Evolutionary conservation across 2,329 filamentous ascomycete species (phyloP), one percentile per base, ranked within the genome.

Genomic region (Cladosporium cucumerinum): DNA sequence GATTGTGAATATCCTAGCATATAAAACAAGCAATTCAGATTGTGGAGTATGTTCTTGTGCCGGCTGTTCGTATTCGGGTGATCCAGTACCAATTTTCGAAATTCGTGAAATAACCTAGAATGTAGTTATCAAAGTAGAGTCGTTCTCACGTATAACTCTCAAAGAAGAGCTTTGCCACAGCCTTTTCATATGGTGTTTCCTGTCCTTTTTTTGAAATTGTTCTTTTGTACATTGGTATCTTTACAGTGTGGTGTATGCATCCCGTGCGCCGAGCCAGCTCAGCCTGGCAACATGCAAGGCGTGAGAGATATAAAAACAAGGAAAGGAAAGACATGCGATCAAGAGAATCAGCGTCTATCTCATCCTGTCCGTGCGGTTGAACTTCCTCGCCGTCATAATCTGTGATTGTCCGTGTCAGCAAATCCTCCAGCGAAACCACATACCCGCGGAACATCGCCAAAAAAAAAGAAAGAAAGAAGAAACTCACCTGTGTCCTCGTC

Each of bases 401-500:
- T 87, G 69, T 26, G 28, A 49, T 49, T 18, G n/a, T n/a, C 23
- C 54, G 57, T 14, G 48, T 67, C 65, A 68, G 61, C 61, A 57
- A 51, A 49, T 34, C 3, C 1, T 32, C 51, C 25, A 28, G 7
- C 30, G 21, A 14, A 32, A 59, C 51, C 61, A 59, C 14, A 39
- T 18, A 43, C n/a, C 30, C 5, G 23, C 28, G 8, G 28, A 6
- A 8, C 2, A 30, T 34, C 32, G 32, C 25, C 28, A 36, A 58
- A 51, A n/a, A n/a, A n/a, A n/a, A n/a, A n/a, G n/a, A n/a, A n/a
- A n/a, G n/a, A n/a, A n/a, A 48, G 6, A 57, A 3, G 58, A 39
- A 61, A 74, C 76, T 66, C 72, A 87, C 86, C 82, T 90, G 94
- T 75, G 82, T 91, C 76, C 91, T 89, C 66, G 95, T 98, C 72